Conservation (phyloP, 495 filamentous ascomycete species). For the Penicillium goetzii region DNA sequence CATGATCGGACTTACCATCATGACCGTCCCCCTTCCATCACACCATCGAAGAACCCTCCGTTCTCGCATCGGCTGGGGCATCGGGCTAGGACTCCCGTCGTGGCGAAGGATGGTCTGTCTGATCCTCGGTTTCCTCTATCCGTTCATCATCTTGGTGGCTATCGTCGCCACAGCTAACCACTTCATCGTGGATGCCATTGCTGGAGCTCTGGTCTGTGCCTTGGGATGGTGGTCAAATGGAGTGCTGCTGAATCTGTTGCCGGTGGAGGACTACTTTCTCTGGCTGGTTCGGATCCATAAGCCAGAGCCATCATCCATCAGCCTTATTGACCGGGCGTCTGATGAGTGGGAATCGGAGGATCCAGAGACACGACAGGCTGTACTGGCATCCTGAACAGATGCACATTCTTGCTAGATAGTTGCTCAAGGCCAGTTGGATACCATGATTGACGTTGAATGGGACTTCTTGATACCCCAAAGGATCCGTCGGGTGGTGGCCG, state of each 20-base stretch:
- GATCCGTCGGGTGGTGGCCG: neutral
- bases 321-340: conserved; percentile 9
- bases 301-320: conserved; percentile 44
- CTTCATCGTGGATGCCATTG: conserved; percentile 71
- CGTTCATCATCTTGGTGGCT: conserved; percentile 63
- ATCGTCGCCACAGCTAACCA: conserved; percentile 78
- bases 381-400: neutral
- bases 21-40: conserved; percentile 52
- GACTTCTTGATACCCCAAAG: conserved; percentile 2
- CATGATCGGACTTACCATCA: conserved; percentile 71
- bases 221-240: conserved; percentile 63
- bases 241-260: conserved; percentile 61
- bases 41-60: conserved; percentile 36
- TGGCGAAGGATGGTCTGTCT: conserved; percentile 52
- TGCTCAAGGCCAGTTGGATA: neutral
- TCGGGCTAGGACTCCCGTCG: conserved; percentile 40
- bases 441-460: neutral
- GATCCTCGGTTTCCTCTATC: conserved; percentile 63
- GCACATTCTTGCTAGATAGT: neutral
- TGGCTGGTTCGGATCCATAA: conserved; percentile 66
- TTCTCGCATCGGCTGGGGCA: conserved; percentile 24
- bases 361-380: conserved; percentile 16
- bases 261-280: conserved; percentile 67
- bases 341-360: conserved; percentile 32
- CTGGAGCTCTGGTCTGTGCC: conserved; percentile 61